Percentiles rank a stretch among this genome's conserved stretches.
phyloP scores from a whole-genome alignment of 495 filamentous ascomycete genomes.

The Neurospora sp. region DNA sequence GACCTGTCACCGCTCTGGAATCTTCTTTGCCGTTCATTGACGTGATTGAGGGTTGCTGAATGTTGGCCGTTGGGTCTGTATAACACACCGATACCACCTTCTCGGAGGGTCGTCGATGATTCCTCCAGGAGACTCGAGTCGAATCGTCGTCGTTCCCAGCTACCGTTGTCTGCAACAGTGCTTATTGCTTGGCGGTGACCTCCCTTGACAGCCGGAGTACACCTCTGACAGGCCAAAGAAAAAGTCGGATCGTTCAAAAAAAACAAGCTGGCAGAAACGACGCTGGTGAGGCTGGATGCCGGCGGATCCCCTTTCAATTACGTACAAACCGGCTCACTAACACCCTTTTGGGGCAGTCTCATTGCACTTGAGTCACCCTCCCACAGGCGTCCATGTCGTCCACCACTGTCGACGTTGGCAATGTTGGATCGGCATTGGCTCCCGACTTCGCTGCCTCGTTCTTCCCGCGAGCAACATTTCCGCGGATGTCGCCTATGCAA shows the following conservation, averaged over 20 bases:
- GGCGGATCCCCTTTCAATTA: conserved; percentile 17
- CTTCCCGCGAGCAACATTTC: conserved; percentile 13
- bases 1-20: neutral
- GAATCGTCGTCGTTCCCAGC: neutral
- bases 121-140: neutral
- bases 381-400: neutral
- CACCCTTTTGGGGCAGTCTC: conserved; percentile 8
- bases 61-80: neutral
- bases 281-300: neutral
- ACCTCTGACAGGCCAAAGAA: neutral
- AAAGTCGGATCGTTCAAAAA: neutral
- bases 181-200: neutral
- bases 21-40: neutral
- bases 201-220: neutral
- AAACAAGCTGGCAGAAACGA: neutral
- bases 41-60: neutral
- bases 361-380: conserved; percentile 5
- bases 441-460: conserved; percentile 1
- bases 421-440: conserved; percentile 9
- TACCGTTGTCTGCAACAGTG: neutral
- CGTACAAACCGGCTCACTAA: conserved; percentile 24
- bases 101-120: neutral
- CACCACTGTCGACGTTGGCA: neutral
- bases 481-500: conserved; percentile 11
- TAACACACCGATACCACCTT: neutral